Conservation (phyloP, 2,329 filamentous ascomycete genomes). For the Colletotrichum coccodes region DNA sequence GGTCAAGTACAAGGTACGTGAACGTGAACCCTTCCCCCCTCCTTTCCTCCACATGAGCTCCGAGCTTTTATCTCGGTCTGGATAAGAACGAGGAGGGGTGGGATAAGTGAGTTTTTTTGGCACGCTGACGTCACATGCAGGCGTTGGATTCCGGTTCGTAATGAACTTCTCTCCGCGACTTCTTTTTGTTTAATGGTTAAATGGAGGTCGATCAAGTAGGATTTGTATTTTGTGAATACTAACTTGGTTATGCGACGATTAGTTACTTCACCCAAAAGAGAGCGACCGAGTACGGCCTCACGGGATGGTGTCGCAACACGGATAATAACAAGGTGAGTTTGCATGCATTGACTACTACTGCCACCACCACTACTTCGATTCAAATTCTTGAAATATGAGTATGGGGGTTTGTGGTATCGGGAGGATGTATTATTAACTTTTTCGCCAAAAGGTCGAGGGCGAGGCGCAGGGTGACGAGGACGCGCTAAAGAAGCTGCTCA, state of each 20-base stretch:
- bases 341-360: not conserved
- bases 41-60: constrained; percentile 47
- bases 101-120: not conserved
- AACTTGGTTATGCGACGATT: not conserved
- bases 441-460: constrained; percentile 76
- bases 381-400: not conserved
- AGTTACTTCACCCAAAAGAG: constrained; percentile 66
- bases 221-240: not conserved
- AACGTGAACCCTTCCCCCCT: constrained; percentile 49
- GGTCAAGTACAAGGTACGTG: constrained; percentile 72
- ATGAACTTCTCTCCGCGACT: not conserved
- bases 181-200: not conserved
- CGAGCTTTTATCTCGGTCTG: constrained; percentile 22
- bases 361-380: no score
- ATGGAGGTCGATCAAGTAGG: not conserved
- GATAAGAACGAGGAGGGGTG: constrained; percentile 8
- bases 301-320: constrained; percentile 72
- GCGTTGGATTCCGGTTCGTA: constrained; percentile 65
- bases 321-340: constrained; percentile 60
- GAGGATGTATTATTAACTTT: constrained; percentile 18
- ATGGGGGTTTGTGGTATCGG: not conserved
- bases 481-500: constrained; percentile 74
- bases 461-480: constrained; percentile 83
- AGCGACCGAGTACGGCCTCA: constrained; percentile 60
- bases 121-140: constrained; percentile 48